phyloP scores from a whole-genome alignment of 345 rosid species.

The Salix koriyanagi region DNA sequence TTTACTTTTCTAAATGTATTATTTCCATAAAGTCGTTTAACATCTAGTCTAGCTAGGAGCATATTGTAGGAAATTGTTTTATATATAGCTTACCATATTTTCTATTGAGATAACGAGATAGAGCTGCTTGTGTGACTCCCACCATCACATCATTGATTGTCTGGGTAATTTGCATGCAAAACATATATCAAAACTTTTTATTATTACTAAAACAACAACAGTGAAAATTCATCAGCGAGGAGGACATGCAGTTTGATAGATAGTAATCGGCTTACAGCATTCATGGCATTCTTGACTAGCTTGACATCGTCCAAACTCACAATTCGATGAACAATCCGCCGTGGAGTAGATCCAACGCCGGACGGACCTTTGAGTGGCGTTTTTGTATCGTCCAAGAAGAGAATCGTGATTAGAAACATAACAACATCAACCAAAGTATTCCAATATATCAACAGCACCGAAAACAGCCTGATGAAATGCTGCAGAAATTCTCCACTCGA shows the following conservation, averaged over 20 bases:
- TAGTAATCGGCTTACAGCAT: no score
- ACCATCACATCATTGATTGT: conserved; percentile 51
- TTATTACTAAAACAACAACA: no score
- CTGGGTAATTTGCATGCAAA: no score
- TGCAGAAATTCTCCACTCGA: background rate
- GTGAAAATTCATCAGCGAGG: no score
- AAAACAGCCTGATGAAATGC: conserved; percentile 1
- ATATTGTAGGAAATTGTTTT: no score
- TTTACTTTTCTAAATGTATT: no score
- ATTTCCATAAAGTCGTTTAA: no score
- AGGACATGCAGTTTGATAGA: no score
- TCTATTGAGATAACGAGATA: conserved; percentile 53
- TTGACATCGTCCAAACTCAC: conserved; percentile 34
- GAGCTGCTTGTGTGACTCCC: conserved; percentile 69
- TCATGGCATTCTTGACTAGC: conserved; percentile 35
- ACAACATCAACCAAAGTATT: conserved; percentile 23
- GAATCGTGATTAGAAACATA: conserved; percentile 35
- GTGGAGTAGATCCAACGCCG: conserved; percentile 16
- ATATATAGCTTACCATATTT: conserved; percentile 60
- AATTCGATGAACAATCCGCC: conserved; percentile 27
- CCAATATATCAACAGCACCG: conserved; percentile 12
- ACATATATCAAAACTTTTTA: no score
- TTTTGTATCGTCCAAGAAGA: conserved; percentile 46
- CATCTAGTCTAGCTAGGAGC: no score
- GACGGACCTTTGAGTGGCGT: conserved; percentile 48